phyloP scores from a whole-genome alignment of 768 basidiomycete genomes.

The Thelephora aurantiotincta region DNA sequence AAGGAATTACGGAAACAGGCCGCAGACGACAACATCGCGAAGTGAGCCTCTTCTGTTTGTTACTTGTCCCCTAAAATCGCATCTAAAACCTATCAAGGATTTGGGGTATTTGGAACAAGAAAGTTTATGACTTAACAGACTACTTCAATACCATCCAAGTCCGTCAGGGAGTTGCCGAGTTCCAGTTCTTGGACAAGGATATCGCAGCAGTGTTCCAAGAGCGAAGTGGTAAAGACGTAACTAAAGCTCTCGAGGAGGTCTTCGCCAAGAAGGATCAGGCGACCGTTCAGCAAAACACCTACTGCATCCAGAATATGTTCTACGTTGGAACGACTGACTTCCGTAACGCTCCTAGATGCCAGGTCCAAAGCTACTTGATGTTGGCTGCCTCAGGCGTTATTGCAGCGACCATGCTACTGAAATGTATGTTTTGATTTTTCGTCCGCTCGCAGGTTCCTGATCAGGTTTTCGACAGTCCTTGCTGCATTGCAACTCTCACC shows the following conservation, averaged over 20 bases:
- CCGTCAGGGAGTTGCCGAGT: constrained; percentile 33
- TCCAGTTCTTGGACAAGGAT: constrained; percentile 51
- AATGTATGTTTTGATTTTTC: constrained; percentile 49
- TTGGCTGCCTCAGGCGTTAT: constrained; percentile 64
- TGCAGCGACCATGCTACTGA: constrained; percentile 65
- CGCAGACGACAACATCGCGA: constrained; percentile 26
- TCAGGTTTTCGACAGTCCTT: constrained; percentile 41
- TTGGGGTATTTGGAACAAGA: constrained; percentile 70
- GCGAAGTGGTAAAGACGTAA: constrained; percentile 76
- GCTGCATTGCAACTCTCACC: constrained; percentile 77
- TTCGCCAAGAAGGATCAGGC: constrained; percentile 36
- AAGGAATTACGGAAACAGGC: constrained; percentile 33
- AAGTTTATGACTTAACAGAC: constrained; percentile 78
- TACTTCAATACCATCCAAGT: constrained; percentile 61
- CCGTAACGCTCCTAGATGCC: constrained; percentile 60
- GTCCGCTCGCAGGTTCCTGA: constrained; percentile 1
- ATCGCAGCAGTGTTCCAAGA: constrained; percentile 65
- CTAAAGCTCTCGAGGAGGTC: constrained; percentile 43
- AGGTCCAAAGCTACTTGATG: constrained; percentile 75
- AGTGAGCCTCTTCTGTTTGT: constrained; percentile 22
- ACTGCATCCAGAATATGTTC: constrained; percentile 75
- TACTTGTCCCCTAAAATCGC: not conserved
- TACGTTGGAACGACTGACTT: constrained; percentile 67
- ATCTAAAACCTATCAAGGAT: constrained; percentile 27
- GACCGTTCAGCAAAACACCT: constrained; percentile 30